Base-by-base conservation (phyloP, 2,329 filamentous ascomycete species). In the Allantophomopsis lycopodina region DNA sequence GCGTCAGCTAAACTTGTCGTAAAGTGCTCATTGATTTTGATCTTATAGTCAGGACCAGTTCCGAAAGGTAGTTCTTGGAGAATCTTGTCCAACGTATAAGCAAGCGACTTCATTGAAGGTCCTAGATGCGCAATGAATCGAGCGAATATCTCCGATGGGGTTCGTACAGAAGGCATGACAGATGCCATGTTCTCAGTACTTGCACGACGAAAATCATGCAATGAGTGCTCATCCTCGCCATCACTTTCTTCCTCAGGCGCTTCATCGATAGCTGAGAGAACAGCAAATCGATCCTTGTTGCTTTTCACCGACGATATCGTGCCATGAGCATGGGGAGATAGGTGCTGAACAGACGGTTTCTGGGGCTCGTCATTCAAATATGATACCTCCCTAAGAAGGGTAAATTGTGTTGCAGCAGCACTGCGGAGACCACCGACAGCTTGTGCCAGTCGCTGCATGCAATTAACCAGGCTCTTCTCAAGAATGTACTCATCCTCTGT, bases 81-180 rank as follows among this genome's bases (percentile, higher is more conserved):
- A 8, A 94, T 87, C 54, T 93, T 81, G 10, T 86, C 85, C 32
- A 98, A 61, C 0, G 91, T 96, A 50, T 83, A 91, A 2, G 86
- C 85, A n/a, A 98, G 64, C 0, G 89, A 95, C 58, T 94, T 94
- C 78, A 95, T 94, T 0, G 89, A 91, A 1, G 91, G 91, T 0
- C 91, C 91, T 16, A 98, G 66, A 48, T 91, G 76, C 15, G 73
- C 68, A 43, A 98, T 94, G 58, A 96, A 98, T 5, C 88, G 69
- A 10, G 86, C 78, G 55, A 96, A 96, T 47, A 96, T 93, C 42
- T 94, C 86, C 0, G 82, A 76, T 1, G 88, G 77, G 2, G 75
- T 71, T 31, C 65, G 67, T 42, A 76, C 71, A 1, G 60, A 51
- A 3, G 61, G 60, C 33, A 51, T 15, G n/a, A 5, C 32, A 42